Conservation (phyloP, 2,329 filamentous ascomycete species). For the Pseudomassariella vexata region DNA sequence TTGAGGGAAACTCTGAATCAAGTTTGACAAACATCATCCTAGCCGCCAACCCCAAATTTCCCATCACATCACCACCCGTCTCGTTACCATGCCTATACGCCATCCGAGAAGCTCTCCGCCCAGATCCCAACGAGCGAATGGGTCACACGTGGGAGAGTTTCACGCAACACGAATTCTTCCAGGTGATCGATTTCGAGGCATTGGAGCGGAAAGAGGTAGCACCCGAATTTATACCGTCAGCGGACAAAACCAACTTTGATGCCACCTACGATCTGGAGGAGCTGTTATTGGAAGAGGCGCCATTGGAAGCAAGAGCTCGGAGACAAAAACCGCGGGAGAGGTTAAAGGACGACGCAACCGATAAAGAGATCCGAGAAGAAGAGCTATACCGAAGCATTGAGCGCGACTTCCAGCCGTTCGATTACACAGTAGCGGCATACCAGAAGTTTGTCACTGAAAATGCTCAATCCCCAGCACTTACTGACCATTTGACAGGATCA, state of each 20-base stretch:
- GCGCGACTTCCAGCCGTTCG: slow-evolving; percentile 87
- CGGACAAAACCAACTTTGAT: slow-evolving; percentile 98
- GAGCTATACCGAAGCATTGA: slow-evolving; percentile 94
- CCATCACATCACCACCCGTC: slow-evolving; percentile 87
- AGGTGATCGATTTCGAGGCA: slow-evolving; percentile 73
- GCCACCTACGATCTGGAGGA: slow-evolving; percentile 97
- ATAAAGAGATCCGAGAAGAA: slow-evolving; percentile 90
- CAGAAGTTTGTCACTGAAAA: slow-evolving; percentile 62
- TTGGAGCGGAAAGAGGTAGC: slow-evolving; percentile 83
- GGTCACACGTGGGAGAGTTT: slow-evolving; percentile 85
- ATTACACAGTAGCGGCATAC: slow-evolving; percentile 82
- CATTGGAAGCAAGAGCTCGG: slow-evolving; percentile 83
- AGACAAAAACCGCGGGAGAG: slow-evolving; percentile 90
- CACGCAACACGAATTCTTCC: slow-evolving; percentile 84
- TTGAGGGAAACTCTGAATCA: slow-evolving; percentile 83
- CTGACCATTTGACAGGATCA: slow-evolving; percentile 26
- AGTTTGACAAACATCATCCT: slow-evolving; percentile 74
- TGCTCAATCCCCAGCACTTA: no score
- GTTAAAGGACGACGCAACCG: slow-evolving; percentile 88
- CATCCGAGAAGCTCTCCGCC: slow-evolving; percentile 76
- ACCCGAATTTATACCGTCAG: slow-evolving; percentile 87
- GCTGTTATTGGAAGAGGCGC: slow-evolving; percentile 86
- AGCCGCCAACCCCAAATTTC: slow-evolving; percentile 77
- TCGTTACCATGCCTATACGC: slow-evolving; percentile 84
- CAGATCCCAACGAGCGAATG: slow-evolving; percentile 73